Evolutionary conservation across 2,329 filamentous ascomycete species (phyloP).

Genomic region (Chaetomiaceae sp.): DNA sequence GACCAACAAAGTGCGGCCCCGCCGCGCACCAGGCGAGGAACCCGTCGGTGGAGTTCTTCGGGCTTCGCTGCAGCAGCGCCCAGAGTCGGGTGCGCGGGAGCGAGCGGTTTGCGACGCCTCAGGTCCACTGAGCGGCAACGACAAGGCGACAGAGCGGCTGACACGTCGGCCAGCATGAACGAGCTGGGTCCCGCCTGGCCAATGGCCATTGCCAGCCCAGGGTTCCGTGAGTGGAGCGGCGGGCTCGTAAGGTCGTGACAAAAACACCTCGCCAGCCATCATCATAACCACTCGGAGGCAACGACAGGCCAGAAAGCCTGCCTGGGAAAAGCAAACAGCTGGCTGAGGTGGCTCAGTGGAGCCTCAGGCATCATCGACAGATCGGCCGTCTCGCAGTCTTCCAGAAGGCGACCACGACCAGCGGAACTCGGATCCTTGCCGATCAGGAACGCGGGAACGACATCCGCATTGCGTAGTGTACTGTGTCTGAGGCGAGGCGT

Average conservation of each 20-base stretch:
- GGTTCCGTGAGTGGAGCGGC: conserved; percentile 7
- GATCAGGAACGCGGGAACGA: conserved; percentile 17
- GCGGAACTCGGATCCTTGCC: conserved; percentile 14
- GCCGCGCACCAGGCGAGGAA: background rate
- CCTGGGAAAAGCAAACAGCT: too few relatives aligned
- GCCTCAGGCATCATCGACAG: background rate
- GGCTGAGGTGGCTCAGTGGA: conserved; percentile 2
- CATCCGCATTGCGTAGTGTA: too few relatives aligned
- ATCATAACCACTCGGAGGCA: too few relatives aligned
- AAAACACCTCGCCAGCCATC: conserved; percentile 8
- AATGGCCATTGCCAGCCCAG: conserved; percentile 3
- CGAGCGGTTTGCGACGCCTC: background rate
- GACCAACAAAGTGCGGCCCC: conserved; percentile 7
- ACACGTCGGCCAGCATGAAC: conserved; percentile 19
- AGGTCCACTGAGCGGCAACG: background rate
- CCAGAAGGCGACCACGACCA: conserved; percentile 12
- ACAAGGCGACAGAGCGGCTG: conserved; percentile 14
- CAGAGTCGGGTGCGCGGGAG: background rate
- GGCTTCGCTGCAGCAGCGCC: conserved; percentile 18
- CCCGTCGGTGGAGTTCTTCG: conserved; percentile 13
- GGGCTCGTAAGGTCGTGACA: background rate
- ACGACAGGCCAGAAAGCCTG: too few relatives aligned
- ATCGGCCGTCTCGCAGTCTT: conserved; percentile 2
- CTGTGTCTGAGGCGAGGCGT: conserved; percentile 4
- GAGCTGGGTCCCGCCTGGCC: conserved; percentile 5